Base-by-base conservation (phyloP, 192 early-diverging fungal species). In the Kappamyces sp. region DNA sequence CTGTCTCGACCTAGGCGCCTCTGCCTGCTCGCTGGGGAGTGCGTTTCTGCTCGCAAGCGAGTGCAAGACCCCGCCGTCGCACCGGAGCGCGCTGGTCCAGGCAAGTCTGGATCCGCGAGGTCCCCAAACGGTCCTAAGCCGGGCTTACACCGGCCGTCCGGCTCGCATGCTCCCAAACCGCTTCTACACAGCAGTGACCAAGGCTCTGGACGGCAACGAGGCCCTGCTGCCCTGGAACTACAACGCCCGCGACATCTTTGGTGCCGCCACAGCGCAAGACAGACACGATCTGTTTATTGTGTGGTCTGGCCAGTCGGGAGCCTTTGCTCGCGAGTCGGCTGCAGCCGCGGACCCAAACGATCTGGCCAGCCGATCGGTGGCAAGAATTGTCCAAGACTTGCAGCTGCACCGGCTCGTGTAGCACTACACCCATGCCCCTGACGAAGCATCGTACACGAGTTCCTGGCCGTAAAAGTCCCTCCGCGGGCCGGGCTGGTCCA, bases 221-320 rank as follows among this genome's bases (percentile, higher is more conserved):
- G 1, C 5, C 7, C 31, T 33, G 9, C 35, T 59, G n/a, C 57
- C 57, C 10, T 59, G 57, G 57, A 59, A 59, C 46, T 59, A 47
- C 13, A 47, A 43, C 49, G 57, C 43, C 10, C 7, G 57, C 34
- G 57, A 59, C 31, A 59, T 59, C 8, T 59, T 59, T 59, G 42
- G 43, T 23, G 13, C 35, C 35, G 57, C 57, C 32, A 5, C 57
- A 8, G 49, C n/a, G 39, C 33, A 3, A 5, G 46, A 59, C 15
- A n/a, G 40, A 32, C 43, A 43, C 46, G 57, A 59, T 59, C 49
- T 59, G 57, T 59, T 59, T 59, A 59, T 59, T 38, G 57, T 59
- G 2, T 59, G 57, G 57, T 43, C 13, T 6, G 35, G 40, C 15
- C 57, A 59, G 13, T 13, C 42, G 38, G 33, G 37, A 10, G 35